phyloP scores from a whole-genome alignment of 805 yeast genomes.

The Wickerhamiella spandovensis region DNA sequence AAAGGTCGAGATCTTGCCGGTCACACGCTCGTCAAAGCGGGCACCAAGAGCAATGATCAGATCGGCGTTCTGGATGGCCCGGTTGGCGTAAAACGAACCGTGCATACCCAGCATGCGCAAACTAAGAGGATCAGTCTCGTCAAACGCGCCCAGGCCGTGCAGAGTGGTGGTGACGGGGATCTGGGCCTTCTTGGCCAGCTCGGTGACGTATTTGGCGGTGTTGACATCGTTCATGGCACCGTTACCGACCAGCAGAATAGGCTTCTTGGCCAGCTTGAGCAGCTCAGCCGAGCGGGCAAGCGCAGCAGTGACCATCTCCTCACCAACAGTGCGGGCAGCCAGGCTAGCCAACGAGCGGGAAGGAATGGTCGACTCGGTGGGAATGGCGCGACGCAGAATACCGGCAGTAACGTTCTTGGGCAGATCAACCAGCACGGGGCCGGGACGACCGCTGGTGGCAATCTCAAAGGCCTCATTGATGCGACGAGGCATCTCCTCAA shows the following conservation, averaged over 20 bases:
- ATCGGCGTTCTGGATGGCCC: conserved; percentile 89
- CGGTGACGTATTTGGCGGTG: conserved; percentile 66
- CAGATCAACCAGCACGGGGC: conserved; percentile 93
- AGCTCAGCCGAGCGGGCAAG: conserved; percentile 65
- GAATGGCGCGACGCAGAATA: conserved; percentile 73
- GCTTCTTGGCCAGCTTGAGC: conserved; percentile 72
- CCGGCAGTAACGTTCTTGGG: conserved; percentile 98
- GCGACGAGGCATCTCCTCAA: conserved; percentile 87
- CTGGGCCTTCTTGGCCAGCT: conserved; percentile 76
- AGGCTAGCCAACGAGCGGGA: conserved; percentile 51
- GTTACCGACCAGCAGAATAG: conserved; percentile 82
- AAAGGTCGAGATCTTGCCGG: conserved; percentile 70
- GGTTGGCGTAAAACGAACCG: conserved; percentile 88
- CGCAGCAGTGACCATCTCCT: conserved; percentile 58
- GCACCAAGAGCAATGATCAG: conserved; percentile 91
- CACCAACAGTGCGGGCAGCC: conserved; percentile 52
- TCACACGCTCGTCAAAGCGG: conserved; percentile 96
- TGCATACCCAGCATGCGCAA: conserved; percentile 98
- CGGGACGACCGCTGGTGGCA: conserved; percentile 92
- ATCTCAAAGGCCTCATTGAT: conserved; percentile 97
- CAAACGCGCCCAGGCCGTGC: conserved; percentile 89
- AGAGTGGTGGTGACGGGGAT: conserved; percentile 95
- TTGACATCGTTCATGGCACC: conserved; percentile 51
- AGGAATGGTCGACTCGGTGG: conserved; percentile 62
- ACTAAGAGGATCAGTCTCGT: conserved; percentile 81